Conservation (phyloP, 768 basidiomycete species). For the Rhizopogon rudus region DNA sequence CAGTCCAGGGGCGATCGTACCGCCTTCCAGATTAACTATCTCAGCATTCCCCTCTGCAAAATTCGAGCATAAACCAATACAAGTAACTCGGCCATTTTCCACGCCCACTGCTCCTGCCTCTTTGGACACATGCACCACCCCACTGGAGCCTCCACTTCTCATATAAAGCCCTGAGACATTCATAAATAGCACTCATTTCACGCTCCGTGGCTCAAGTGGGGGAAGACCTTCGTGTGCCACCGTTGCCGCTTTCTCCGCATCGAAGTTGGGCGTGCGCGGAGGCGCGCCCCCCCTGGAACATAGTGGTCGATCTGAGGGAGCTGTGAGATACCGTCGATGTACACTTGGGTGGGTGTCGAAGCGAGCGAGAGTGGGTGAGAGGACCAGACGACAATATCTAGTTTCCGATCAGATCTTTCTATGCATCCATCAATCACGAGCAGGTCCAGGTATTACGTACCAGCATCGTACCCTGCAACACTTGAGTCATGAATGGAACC, state of each 20-base stretch:
- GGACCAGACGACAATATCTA: conserved; percentile 69
- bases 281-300: conserved; percentile 27
- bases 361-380: conserved; percentile 71
- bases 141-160: conserved; percentile 22
- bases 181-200: conserved; percentile 47
- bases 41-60: conserved; percentile 7
- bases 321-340: conserved; percentile 83
- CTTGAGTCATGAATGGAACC: background rate
- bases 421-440: background rate
- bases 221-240: conserved; percentile 70
- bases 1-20: conserved; percentile 64
- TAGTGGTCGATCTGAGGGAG: conserved; percentile 41
- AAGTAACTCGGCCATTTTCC: conserved; percentile 48
- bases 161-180: conserved; percentile 54
- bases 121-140: conserved; percentile 21
- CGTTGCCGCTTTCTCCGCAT: conserved; percentile 58
- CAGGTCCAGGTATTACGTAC: conserved; percentile 10
- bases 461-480: conserved; percentile 41
- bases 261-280: conserved; percentile 67
- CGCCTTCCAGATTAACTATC: conserved; percentile 65
- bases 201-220: conserved; percentile 44
- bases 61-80: conserved; percentile 35
- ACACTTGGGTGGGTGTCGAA: conserved; percentile 70
- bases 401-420: background rate
- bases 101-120: conserved; percentile 30